A percentile compares a stretch with the other conserved stretches of the same genome.
Evolutionary conservation across 805 yeast species (phyloP).

Genomic region (Candida sithepensis): DNA sequence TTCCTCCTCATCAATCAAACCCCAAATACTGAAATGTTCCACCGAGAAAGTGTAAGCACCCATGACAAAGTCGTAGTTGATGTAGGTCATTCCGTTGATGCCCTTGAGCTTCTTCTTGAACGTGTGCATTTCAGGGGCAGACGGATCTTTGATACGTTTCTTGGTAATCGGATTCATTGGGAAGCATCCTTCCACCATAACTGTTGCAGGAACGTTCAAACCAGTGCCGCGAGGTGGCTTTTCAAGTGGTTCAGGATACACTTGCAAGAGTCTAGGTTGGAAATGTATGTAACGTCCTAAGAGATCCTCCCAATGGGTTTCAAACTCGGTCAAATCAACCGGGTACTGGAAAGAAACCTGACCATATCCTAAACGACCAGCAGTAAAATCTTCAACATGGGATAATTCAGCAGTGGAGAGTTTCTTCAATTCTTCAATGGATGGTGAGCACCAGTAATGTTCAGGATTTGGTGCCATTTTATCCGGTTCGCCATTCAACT

Average conservation of each 20-base stretch:
- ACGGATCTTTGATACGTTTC: slow-evolving; percentile 25
- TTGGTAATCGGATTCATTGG: slow-evolving; percentile 38
- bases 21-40: slow-evolving; percentile 94
- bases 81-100: slow-evolving; percentile 68
- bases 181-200: slow-evolving; percentile 58
- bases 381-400: slow-evolving; percentile 57
- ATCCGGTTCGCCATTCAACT: not conserved
- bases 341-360: slow-evolving; percentile 62
- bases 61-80: slow-evolving; percentile 72
- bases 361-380: slow-evolving; percentile 68
- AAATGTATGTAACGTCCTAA: slow-evolving; percentile 45
- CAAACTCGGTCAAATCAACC: slow-evolving; percentile 61
- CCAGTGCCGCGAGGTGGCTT: slow-evolving; percentile 68
- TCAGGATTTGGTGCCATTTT: slow-evolving; percentile 4
- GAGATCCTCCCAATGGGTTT: slow-evolving; percentile 35
- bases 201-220: slow-evolving; percentile 71
- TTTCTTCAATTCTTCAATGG: slow-evolving; percentile 44
- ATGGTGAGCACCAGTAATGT: slow-evolving; percentile 75
- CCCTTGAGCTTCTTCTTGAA: slow-evolving; percentile 50
- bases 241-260: slow-evolving; percentile 49
- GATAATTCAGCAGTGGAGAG: slow-evolving; percentile 46
- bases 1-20: slow-evolving; percentile 65
- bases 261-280: slow-evolving; percentile 50
- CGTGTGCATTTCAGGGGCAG: slow-evolving; percentile 40
- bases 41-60: slow-evolving; percentile 80